Conservation (phyloP, 371 early-diverging fungal genomes). For the Phascolomyces articulosus region DNA sequence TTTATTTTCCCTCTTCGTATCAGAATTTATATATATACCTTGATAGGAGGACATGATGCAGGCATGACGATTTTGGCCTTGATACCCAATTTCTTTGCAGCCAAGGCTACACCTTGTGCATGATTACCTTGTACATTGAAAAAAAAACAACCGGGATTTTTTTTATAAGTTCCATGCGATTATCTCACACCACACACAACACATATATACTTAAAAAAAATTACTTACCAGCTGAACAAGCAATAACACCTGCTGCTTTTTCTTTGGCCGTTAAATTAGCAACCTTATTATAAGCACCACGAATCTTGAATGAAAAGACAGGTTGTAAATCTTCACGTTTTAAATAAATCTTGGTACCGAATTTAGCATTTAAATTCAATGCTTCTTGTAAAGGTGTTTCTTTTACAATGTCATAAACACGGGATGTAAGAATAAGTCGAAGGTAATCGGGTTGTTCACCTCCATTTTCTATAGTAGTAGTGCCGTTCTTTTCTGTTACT, state of each 20-base stretch:
- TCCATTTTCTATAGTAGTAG: neutral
- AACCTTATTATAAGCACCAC: slow-evolving; percentile 95
- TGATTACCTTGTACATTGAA: slow-evolving; percentile 77
- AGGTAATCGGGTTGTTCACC: slow-evolving; percentile 83
- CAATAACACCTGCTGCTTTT: slow-evolving; percentile 85
- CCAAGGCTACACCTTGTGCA: slow-evolving; percentile 94
- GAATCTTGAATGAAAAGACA: slow-evolving; percentile 97
- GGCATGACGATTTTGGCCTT: slow-evolving; percentile 98
- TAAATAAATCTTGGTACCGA: slow-evolving; percentile 71
- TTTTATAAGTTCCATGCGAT: no score
- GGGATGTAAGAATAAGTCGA: slow-evolving; percentile 86
- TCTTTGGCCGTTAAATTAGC: slow-evolving; percentile 79
- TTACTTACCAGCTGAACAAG: slow-evolving; percentile 85
- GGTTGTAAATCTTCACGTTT: slow-evolving; percentile 97
- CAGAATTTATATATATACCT: no score
- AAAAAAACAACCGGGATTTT: no score
- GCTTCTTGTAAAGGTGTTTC: slow-evolving; percentile 90
- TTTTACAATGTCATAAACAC: slow-evolving; percentile 89
- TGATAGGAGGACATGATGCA: slow-evolving; percentile 61
- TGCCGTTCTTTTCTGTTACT: slow-evolving; percentile 1
- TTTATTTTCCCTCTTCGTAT: no score
- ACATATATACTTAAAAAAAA: neutral
- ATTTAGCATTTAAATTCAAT: slow-evolving; percentile 75
- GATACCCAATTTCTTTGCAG: slow-evolving; percentile 90
- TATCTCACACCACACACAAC: no score